Percentiles rank a stretch among this genome's conserved stretches.
phyloP scores from a whole-genome alignment of 2,329 filamentous ascomycete species.

The Colletotrichum trifolii region DNA sequence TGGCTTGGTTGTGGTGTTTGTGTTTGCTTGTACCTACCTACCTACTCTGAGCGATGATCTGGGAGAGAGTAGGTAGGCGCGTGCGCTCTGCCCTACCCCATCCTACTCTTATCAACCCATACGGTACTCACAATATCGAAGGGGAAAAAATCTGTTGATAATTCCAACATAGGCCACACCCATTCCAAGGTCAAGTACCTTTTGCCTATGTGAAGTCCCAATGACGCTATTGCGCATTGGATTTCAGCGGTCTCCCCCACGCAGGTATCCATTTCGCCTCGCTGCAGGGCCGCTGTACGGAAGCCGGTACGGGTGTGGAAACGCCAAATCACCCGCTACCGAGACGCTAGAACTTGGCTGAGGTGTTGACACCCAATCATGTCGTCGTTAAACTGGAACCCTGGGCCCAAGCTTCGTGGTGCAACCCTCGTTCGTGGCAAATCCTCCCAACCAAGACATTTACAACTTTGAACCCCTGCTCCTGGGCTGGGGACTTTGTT shows the following conservation, averaged over 20 bases:
- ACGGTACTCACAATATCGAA: not conserved
- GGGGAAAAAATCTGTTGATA: not conserved
- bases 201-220: slow-evolving; percentile 12
- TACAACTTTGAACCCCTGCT: too few relatives aligned
- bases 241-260: slow-evolving; percentile 27
- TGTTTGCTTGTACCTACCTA: too few relatives aligned
- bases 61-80: too few relatives aligned
- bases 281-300: slow-evolving; percentile 22
- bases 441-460: too few relatives aligned
- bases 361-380: slow-evolving; percentile 6
- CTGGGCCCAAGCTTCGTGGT: slow-evolving; percentile 13
- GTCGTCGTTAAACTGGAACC: slow-evolving; percentile 5
- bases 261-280: slow-evolving; percentile 24
- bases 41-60: too few relatives aligned
- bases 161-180: slow-evolving; percentile 3
- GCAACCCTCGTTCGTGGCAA: not conserved
- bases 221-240: slow-evolving; percentile 34
- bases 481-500: too few relatives aligned
- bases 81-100: too few relatives aligned
- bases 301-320: slow-evolving; percentile 13
- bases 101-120: not conserved
- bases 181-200: slow-evolving; percentile 20
- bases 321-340: not conserved
- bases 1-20: too few relatives aligned
- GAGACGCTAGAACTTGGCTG: not conserved